Evolutionary conservation across 2,329 filamentous ascomycete genomes (phyloP), one percentile per base, ranked within the genome.

Genomic region (Botrytis fragariae): DNA sequence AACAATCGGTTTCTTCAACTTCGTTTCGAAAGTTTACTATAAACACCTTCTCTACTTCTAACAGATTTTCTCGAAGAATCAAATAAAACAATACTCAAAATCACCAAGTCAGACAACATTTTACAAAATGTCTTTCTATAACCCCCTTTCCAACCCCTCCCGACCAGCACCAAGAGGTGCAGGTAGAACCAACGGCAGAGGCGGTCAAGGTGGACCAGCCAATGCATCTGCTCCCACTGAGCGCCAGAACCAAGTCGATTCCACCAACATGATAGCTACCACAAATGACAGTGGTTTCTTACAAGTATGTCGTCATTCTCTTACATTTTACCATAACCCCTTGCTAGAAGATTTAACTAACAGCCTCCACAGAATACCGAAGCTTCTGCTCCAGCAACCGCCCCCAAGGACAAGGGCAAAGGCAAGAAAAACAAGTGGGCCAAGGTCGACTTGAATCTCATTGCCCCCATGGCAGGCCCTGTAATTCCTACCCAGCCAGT

Each of bases 321-420:
- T 32, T 12, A 1, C 16, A 2, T 12, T 2, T 1, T 2, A 18
- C 9, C 25, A 22, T 14, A 9, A 3, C 0, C n/a, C n/a, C 8
- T 29, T 29, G 0, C 0, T 2, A 22, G 22, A 6, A 63, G 16
- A 44, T 1, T 8, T 7, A 63, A 29, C 37, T 63, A 32, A 63
- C 16, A 61, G 18, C 18, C 1, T 14, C 5, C 18, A 44, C 39
- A 45, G 18, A 25, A 25, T 10, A 8, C 4, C 1, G 39, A 32
- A 22, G 5, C 35, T 0, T 10, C 18, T 7, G 39, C 4, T 0
- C 0, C 62, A 32, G 4, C 18, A 25, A 35, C 18, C 3, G 20
- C 18, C 1, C 42, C 1, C 3, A 45, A 45, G 16, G 18, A 20
- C 1, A 45, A 9, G 25, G 42, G 62, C 5, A 45, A 35, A 16